phyloP scores from a whole-genome alignment of 352 stramenopile species.

The Globisporangium paddicum region DNA sequence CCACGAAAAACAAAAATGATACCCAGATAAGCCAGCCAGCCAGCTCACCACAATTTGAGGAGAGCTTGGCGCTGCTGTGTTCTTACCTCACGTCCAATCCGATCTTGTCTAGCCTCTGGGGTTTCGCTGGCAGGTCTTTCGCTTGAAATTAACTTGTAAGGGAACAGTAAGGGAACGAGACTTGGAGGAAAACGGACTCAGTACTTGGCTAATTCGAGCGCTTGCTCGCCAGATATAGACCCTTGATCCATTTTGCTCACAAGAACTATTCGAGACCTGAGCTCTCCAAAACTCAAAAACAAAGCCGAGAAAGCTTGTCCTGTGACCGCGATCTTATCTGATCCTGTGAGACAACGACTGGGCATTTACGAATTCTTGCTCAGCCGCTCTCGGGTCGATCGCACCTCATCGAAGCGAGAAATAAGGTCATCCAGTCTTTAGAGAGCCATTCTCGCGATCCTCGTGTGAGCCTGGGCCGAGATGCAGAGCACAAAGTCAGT shows the following conservation, averaged over 20 bases:
- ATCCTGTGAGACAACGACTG: background rate
- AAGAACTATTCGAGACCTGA: background rate
- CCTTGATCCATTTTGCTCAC: background rate
- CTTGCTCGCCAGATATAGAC: background rate
- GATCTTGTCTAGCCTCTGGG: background rate
- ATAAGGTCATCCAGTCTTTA: too few relatives aligned
- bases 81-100: conserved; percentile 1
- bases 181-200: background rate
- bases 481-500: too few relatives aligned
- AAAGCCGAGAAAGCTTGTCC: background rate
- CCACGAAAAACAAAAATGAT: conserved; percentile 8
- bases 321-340: background rate
- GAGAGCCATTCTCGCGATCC: too few relatives aligned
- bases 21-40: background rate
- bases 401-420: too few relatives aligned
- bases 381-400: background rate
- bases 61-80: background rate
- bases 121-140: background rate
- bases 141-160: background rate
- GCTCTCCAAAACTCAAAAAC: too few relatives aligned
- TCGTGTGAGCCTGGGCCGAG: too few relatives aligned
- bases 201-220: background rate
- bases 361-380: background rate
- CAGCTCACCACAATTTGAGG: background rate
- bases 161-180: background rate